Evolutionary conservation across 768 basidiomycete genomes (phyloP), one percentile per base, ranked within the genome.

Genomic region (Amanita subjunquillea): DNA sequence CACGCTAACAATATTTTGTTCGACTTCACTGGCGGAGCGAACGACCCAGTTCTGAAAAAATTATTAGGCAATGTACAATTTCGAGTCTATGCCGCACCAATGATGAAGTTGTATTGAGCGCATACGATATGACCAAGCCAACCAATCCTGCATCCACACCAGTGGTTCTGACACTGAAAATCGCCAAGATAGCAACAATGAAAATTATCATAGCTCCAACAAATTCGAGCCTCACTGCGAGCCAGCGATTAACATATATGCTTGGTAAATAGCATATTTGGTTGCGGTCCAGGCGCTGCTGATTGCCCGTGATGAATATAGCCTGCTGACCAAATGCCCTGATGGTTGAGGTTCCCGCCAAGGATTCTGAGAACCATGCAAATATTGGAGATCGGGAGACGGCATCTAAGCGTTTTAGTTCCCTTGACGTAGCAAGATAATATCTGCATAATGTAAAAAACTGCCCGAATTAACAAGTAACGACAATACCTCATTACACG

Each of bases 371-470:
- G 63, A 90, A 90, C 83, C 85, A 87, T 0, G 85, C 85, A 65
- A 95, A 94, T 54, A 98, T 91, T 1, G 94, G 93, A 0, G 89
- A 91, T 37, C 88, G 83, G 4, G 90, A 90, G 23, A 91, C 85
- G 0, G 91, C 87, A 58, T 93, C 91, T 12, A 94, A 73, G 12
- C 91, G 87, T 64, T 93, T 91, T 23, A 93, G 75, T 63, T 93
- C 91, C 23, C 91, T 82, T 1, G 86, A 89, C 0, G 90, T 91
- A 3, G 87, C 74, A 6, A 93, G 78, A 63, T 93, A 93, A 65
- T 95, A 95, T 40, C 89, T 91, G 58, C 30, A 22, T 44, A n/a
- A 38, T 20, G 41, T 43, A 44, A 17, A 44, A 43, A 29, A 4
- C 8, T 12, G 8, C 39, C 37, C 17, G 2, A 5, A 12, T 3